A percentile compares a stretch with the other conserved stretches of the same genome.
Evolutionary conservation across 2,329 filamentous ascomycete genomes (phyloP).

Genomic region (Fusarium brachygibbosum): DNA sequence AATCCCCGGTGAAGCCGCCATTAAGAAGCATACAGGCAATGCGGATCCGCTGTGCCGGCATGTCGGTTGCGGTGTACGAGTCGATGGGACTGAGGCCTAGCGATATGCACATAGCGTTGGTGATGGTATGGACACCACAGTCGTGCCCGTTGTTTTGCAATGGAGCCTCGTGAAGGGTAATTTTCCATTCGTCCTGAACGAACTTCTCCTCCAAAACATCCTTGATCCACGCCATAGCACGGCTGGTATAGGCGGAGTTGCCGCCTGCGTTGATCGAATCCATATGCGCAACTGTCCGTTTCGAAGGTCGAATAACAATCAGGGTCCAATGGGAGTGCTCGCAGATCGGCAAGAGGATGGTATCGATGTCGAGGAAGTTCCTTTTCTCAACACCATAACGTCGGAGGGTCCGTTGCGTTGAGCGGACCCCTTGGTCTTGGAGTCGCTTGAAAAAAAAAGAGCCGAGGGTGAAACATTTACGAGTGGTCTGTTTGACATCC

Average conservation of each 20-base stretch:
- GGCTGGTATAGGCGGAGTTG: constrained; percentile 55
- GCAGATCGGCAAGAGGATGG: constrained; percentile 78
- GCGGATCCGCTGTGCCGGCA: constrained; percentile 70
- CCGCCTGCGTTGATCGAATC: constrained; percentile 71
- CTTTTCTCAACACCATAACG: constrained; percentile 68
- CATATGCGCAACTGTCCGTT: constrained; percentile 74
- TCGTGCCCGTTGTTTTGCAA: constrained; percentile 77
- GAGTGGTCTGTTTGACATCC: constrained; percentile 61
- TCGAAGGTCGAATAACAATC: constrained; percentile 73
- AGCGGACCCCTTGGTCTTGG: constrained; percentile 60
- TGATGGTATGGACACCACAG: constrained; percentile 82
- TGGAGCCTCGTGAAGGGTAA: constrained; percentile 64
- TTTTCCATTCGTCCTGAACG: constrained; percentile 70
- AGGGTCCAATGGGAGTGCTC: constrained; percentile 77
- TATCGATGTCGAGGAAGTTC: constrained; percentile 75
- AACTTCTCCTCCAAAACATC: constrained; percentile 69
- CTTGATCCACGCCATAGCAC: constrained; percentile 68
- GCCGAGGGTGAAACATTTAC: constrained; percentile 73
- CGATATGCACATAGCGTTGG: constrained; percentile 76
- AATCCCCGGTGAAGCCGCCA: constrained; percentile 74
- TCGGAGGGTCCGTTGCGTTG: constrained; percentile 68
- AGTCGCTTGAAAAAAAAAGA: constrained; percentile 75
- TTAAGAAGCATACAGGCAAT: constrained; percentile 77
- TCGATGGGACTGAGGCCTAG: constrained; percentile 66
- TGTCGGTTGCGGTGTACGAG: constrained; percentile 65